phyloP scores from a whole-genome alignment of 306 rosid species.

The Cajanus cajan region DNA sequence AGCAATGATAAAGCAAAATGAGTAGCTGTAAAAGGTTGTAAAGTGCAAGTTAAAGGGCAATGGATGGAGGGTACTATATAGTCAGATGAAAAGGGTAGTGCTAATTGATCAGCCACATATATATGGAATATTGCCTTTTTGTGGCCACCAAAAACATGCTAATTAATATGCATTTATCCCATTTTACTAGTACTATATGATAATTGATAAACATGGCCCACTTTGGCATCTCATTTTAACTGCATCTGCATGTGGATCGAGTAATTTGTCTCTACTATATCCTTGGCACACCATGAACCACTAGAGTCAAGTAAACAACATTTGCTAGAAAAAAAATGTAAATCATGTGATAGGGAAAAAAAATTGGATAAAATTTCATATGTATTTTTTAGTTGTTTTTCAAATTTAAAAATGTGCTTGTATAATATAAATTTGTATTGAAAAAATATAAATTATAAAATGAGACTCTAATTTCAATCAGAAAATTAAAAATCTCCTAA shows the following conservation, averaged over 20 bases:
- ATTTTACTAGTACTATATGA: not conserved
- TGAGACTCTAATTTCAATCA: not conserved
- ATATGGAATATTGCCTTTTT: slow-evolving; percentile 7
- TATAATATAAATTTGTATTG: not conserved
- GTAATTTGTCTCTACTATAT: not conserved
- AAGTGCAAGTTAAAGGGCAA: slow-evolving; percentile 12
- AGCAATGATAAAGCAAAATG: not conserved
- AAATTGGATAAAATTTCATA: not conserved
- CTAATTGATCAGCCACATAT: slow-evolving; percentile 29
- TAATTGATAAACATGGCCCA: slow-evolving; percentile 4
- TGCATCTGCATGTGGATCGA: not conserved
- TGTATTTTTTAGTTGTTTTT: not conserved
- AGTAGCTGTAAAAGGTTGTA: not conserved
- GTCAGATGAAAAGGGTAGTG: not conserved
- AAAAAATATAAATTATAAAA: not conserved
- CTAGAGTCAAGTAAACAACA: not conserved
- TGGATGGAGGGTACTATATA: not conserved
- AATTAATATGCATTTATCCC: not conserved
- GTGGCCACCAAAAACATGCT: not conserved
- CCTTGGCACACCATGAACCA: not conserved
- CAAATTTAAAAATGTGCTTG: not conserved
- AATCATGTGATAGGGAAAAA: not conserved
- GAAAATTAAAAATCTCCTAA: too few species aligned
- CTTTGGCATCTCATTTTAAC: not conserved
- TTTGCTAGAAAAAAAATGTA: not conserved